phyloP scores from a whole-genome alignment of 2,329 filamentous ascomycete species.

The Falciphora oryzae region DNA sequence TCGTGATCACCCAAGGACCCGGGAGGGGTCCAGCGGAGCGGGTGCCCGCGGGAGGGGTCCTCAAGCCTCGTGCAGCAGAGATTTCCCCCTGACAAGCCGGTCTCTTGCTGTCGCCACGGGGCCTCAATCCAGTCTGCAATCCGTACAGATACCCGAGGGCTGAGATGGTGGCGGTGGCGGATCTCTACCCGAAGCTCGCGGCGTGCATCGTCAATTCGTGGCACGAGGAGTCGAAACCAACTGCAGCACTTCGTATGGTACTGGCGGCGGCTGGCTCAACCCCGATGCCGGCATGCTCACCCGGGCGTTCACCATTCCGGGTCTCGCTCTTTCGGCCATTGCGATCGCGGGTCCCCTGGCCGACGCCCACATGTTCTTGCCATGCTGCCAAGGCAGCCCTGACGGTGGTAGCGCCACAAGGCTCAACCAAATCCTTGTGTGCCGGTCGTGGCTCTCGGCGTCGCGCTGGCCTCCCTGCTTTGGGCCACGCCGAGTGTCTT shows the following conservation, averaged over 20 bases:
- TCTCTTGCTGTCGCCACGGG: too few species aligned
- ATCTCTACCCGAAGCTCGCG: slow-evolving; percentile 80
- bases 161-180: too few species aligned
- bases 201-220: slow-evolving; percentile 62
- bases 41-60: too few species aligned
- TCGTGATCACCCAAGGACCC: too few species aligned
- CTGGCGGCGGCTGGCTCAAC: slow-evolving; percentile 67
- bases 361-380: slow-evolving; percentile 47
- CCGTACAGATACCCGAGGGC: too few species aligned
- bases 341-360: slow-evolving; percentile 61
- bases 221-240: slow-evolving; percentile 63
- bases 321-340: slow-evolving; percentile 51
- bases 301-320: slow-evolving; percentile 78
- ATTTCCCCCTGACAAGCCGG: too few species aligned
- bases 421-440: slow-evolving; percentile 56
- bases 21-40: too few species aligned
- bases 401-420: slow-evolving; percentile 13
- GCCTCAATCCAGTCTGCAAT: too few species aligned
- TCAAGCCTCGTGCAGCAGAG: too few species aligned
- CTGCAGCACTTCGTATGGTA: slow-evolving; percentile 68
- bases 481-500: slow-evolving; percentile 55
- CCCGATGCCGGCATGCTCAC: slow-evolving; percentile 77
- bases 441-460: slow-evolving; percentile 53
- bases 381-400: slow-evolving; percentile 25
- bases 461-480: slow-evolving; percentile 37